Conservation (phyloP, 495 filamentous ascomycete species). For the Rhizodiscina lignyota region DNA sequence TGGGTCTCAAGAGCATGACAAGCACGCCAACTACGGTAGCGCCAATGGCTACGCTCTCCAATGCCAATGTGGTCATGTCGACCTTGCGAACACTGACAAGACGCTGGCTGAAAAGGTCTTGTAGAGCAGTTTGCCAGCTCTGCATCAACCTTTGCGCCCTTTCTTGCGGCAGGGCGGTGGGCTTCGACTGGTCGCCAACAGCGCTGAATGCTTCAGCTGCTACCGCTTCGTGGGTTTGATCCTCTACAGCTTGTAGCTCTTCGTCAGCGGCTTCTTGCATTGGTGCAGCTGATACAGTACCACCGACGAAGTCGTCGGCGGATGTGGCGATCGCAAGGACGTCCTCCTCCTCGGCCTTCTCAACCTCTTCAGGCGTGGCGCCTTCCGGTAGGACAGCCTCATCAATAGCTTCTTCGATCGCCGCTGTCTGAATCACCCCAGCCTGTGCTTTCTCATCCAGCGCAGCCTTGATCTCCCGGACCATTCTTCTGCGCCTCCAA, state of each 20-base stretch:
- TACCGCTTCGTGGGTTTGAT: slow-evolving; percentile 1
- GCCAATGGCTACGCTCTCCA: slow-evolving; percentile 60
- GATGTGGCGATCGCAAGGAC: no score
- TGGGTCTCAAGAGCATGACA: no score
- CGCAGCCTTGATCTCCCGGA: slow-evolving; percentile 65
- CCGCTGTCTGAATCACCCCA: slow-evolving; percentile 5
- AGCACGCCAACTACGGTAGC: slow-evolving; percentile 44
- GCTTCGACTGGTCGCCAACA: no score
- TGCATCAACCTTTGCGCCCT: no score
- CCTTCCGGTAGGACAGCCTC: neutral
- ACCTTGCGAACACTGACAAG: slow-evolving; percentile 48
- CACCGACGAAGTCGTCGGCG: neutral
- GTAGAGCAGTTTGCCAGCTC: slow-evolving; percentile 8
- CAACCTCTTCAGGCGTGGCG: neutral
- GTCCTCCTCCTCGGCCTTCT: neutral
- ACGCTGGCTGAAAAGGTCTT: slow-evolving; percentile 54
- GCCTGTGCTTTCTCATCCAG: slow-evolving; percentile 46
- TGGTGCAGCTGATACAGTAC: no score
- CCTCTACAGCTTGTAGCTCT: slow-evolving; percentile 4
- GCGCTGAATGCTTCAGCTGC: neutral
- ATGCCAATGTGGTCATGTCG: slow-evolving; percentile 52
- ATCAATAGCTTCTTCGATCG: neutral
- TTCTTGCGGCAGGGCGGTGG: no score
- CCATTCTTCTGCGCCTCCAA: slow-evolving; percentile 66
- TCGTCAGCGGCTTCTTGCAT: slow-evolving; percentile 2